phyloP scores from a whole-genome alignment of 2,329 filamentous ascomycete genomes.

The Mycosphaerella arachidis region DNA sequence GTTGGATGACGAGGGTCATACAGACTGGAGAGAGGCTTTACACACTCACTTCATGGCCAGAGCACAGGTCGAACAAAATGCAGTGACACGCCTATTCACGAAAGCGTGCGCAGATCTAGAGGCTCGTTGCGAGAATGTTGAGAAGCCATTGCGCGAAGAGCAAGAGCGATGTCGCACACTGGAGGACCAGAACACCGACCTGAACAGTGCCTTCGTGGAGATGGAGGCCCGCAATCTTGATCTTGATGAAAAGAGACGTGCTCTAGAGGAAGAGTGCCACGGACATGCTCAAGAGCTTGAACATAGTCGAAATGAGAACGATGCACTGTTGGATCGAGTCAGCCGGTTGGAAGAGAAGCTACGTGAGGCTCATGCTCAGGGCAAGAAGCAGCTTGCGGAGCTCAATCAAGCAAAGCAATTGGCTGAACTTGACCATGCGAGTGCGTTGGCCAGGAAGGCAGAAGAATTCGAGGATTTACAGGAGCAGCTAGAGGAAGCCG shows the following conservation, averaged over 20 bases:
- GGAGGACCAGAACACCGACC: slow-evolving; percentile 35
- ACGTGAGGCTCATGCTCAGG: slow-evolving; percentile 24
- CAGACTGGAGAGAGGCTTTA: slow-evolving; percentile 49
- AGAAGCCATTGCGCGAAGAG: slow-evolving; percentile 50
- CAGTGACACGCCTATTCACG: slow-evolving; percentile 46
- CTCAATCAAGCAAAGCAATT: slow-evolving; percentile 41
- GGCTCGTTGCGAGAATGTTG: slow-evolving; percentile 50
- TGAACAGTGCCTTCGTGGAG: slow-evolving; percentile 34
- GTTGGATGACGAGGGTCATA: background rate
- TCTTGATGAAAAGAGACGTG: slow-evolving; percentile 34
- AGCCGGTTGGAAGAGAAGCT: slow-evolving; percentile 34
- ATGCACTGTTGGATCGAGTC: slow-evolving; percentile 40
- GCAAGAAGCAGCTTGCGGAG: slow-evolving; percentile 35
- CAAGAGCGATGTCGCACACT: slow-evolving; percentile 35
- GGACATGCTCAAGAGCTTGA: slow-evolving; percentile 37
- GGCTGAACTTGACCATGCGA: slow-evolving; percentile 41
- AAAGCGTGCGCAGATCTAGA: slow-evolving; percentile 55
- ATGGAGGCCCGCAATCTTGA: slow-evolving; percentile 38
- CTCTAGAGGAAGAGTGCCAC: slow-evolving; percentile 40
- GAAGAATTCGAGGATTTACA: slow-evolving; percentile 43
- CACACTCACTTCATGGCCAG: slow-evolving; percentile 41
- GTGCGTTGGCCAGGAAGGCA: slow-evolving; percentile 42
- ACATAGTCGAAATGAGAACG: slow-evolving; percentile 37
- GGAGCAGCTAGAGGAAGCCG: slow-evolving; percentile 28
- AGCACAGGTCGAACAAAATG: slow-evolving; percentile 43